Conservation (phyloP, 2,329 filamentous ascomycete genomes). For the Sphaerulina vaccinii region DNA sequence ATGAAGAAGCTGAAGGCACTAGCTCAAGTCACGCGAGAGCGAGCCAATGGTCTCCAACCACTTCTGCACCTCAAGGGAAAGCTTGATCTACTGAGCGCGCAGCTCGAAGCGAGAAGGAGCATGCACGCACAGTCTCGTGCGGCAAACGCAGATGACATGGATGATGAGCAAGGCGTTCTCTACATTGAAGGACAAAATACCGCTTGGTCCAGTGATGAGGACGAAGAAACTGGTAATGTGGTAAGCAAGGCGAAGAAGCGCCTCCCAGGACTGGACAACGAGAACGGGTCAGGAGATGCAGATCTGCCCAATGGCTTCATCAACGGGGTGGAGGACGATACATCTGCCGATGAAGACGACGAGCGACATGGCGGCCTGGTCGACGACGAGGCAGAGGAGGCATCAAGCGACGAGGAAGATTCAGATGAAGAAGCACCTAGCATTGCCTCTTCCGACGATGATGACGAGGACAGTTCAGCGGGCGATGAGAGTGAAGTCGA, state of each 20-base stretch:
- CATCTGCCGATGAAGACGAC: conserved; percentile 24
- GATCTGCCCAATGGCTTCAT: conserved; percentile 19
- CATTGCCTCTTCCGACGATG: conserved; percentile 28
- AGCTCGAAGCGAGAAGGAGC: conserved; percentile 75
- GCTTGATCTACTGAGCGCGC: conserved; percentile 87
- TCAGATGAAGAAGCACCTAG: conserved; percentile 18
- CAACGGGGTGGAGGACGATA: conserved; percentile 22
- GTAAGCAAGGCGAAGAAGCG: conserved; percentile 32
- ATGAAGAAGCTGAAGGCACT: conserved; percentile 74
- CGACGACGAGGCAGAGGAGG: conserved; percentile 55
- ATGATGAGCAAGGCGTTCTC: conserved; percentile 72
- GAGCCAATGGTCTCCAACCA: conserved; percentile 76
- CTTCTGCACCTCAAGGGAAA: conserved; percentile 90
- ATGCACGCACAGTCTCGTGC: conserved; percentile 55
- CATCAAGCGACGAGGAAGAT: conserved; percentile 39
- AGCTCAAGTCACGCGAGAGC: conserved; percentile 82
- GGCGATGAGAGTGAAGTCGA: conserved; percentile 37
- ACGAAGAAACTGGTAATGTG: conserved; percentile 45
- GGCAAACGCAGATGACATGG: conserved; percentile 55
- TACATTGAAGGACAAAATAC: conserved; percentile 83
- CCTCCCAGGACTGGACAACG: conserved; percentile 12
- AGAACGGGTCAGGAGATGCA: conserved; percentile 18
- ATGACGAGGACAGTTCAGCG: conserved; percentile 47
- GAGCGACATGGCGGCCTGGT: conserved; percentile 42
- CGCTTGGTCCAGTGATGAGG: conserved; percentile 53